Percentiles rank a stretch among this genome's conserved stretches.
Evolutionary conservation across 2,329 filamentous ascomycete species (phyloP).

Genomic region (Fusarium falciforme): DNA sequence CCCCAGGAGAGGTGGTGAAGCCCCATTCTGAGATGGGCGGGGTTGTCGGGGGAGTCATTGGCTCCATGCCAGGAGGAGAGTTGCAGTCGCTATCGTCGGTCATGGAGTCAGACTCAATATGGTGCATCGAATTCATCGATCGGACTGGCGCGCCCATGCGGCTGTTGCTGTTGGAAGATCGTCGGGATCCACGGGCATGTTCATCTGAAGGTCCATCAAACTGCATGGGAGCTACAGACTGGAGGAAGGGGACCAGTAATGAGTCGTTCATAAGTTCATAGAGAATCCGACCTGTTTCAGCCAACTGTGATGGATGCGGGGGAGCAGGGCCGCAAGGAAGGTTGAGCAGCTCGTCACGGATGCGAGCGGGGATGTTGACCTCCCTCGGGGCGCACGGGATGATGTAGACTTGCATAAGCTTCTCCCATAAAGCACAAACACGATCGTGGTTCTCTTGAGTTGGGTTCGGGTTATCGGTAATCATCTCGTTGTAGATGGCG

Average conservation of each 20-base stretch:
- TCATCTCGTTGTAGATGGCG: conserved; percentile 62
- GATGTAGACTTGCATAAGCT: conserved; percentile 91
- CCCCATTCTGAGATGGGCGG: conserved; percentile 72
- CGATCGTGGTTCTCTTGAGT: conserved; percentile 66
- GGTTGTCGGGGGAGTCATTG: conserved; percentile 80
- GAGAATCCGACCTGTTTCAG: conserved; percentile 86
- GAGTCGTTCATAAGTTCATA: conserved; percentile 99
- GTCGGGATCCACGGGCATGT: conserved; percentile 57
- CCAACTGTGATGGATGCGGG: conserved; percentile 78
- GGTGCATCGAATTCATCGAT: conserved; percentile 58
- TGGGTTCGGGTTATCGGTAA: conserved; percentile 50
- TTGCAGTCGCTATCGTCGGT: conserved; percentile 75
- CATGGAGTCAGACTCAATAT: conserved; percentile 61
- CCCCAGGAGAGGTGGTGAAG: conserved; percentile 63
- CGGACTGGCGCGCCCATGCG: conserved; percentile 49
- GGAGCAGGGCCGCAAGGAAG: conserved; percentile 68
- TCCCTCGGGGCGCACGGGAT: conserved; percentile 85
- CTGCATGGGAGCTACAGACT: conserved; percentile 63
- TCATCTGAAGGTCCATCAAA: conserved; percentile 52
- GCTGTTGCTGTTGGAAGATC: conserved; percentile 46
- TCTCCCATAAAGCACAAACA: conserved; percentile 85
- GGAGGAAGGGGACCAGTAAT: conserved; percentile 90
- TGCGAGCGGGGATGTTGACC: conserved; percentile 88
- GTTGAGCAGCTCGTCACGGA: conserved; percentile 82
- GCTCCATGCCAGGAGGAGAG: conserved; percentile 67